Conservation (phyloP, 1,284 basidiomycete genomes). For the Hortiboletus rubellus region DNA sequence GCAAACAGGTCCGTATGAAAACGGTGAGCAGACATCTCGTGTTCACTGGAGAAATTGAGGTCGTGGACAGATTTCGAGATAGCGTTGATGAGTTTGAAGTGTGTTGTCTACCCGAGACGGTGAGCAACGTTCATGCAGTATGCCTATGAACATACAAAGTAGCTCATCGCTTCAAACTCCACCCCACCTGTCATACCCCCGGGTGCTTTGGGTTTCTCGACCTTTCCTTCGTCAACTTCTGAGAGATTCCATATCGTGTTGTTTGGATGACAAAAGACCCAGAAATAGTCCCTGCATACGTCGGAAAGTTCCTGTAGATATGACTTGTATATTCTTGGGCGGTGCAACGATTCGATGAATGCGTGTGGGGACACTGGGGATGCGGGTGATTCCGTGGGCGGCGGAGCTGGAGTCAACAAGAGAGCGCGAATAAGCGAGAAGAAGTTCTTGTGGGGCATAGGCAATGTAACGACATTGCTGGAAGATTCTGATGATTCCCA, state of each 20-base stretch:
- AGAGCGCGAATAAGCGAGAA: conserved; percentile 71
- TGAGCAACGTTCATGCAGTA: conserved; percentile 14
- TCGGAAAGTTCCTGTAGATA: conserved; percentile 90
- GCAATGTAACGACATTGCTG: conserved; percentile 57
- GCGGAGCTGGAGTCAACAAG: conserved; percentile 74
- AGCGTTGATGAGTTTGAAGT: conserved; percentile 82
- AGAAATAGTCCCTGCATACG: conserved; percentile 94
- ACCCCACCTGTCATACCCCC: conserved; percentile 99
- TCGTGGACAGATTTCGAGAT: conserved; percentile 64
- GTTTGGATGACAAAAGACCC: conserved; percentile 96
- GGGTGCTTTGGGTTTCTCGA: conserved; percentile 91
- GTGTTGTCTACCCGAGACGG: conserved; percentile 61
- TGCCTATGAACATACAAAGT: conserved; percentile 66
- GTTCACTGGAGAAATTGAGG: conserved; percentile 61
- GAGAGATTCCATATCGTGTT: conserved; percentile 87
- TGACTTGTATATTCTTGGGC: conserved; percentile 84
- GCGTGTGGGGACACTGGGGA: conserved; percentile 75
- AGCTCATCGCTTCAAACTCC: conserved; percentile 95
- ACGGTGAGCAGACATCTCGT: conserved; percentile 72
- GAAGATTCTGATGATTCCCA: conserved; percentile 52
- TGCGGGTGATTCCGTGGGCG: conserved; percentile 64
- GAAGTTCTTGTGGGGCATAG: conserved; percentile 67
- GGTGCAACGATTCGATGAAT: conserved; percentile 85
- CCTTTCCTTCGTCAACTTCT: conserved; percentile 79
- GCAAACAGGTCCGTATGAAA: conserved; percentile 86